A percentile compares a stretch with the other conserved stretches of the same genome.
Conservation (phyloP, 2,329 filamentous ascomycete genomes). For the Aspergillus vadensis region DNA sequence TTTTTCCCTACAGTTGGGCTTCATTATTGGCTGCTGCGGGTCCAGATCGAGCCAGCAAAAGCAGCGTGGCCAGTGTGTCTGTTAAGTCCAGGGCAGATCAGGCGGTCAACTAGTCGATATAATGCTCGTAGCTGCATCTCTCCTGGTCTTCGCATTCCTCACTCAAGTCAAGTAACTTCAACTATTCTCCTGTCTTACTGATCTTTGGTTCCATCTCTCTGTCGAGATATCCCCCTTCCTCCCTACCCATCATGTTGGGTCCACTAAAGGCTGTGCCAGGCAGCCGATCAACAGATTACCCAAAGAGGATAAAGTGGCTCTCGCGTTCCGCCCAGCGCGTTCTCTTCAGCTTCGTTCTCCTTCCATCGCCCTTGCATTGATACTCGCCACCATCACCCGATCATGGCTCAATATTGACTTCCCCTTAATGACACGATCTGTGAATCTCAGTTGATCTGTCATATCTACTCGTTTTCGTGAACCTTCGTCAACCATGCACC, state of each 20-base stretch:
- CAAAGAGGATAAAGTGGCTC: conserved; percentile 42
- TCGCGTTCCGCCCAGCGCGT: conserved; percentile 31
- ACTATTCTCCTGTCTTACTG: background rate
- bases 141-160: background rate
- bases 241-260: background rate
- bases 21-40: too few species aligned
- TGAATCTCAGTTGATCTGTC: conserved; percentile 1
- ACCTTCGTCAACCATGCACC: conserved; percentile 50
- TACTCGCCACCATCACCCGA: conserved; percentile 14
- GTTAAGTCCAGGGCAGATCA: background rate
- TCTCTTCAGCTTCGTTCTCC: conserved; percentile 10
- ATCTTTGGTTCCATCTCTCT: background rate
- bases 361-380: conserved; percentile 24
- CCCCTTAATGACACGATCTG: background rate
- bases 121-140: background rate
- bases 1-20: too few species aligned
- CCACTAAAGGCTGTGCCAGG: conserved; percentile 8
- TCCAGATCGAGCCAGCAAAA: too few species aligned
- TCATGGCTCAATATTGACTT: conserved; percentile 10
- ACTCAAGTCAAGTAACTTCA: background rate
- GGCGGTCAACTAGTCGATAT: background rate
- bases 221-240: background rate
- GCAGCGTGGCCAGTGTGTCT: background rate
- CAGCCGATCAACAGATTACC: conserved; percentile 34
- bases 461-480: conserved; percentile 5